phyloP scores from a whole-genome alignment of 78 protist genomes.

The Guillardia theta region DNA sequence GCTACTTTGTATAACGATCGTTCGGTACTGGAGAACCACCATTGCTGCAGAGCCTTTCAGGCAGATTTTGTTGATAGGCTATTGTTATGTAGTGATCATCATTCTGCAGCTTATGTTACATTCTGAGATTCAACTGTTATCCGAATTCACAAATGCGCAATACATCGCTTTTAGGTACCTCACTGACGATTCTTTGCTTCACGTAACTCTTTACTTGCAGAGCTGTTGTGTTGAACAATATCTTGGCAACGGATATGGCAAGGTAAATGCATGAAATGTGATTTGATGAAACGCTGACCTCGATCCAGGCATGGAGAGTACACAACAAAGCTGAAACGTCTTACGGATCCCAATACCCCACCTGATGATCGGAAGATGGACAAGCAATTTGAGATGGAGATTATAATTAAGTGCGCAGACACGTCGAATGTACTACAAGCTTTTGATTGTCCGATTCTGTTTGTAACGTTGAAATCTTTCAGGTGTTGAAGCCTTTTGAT shows the following conservation, averaged over 20 bases:
- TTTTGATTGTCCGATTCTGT: too few species aligned
- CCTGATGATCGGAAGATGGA: background rate
- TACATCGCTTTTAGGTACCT: background rate
- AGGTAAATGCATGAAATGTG: background rate
- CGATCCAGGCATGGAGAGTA: background rate
- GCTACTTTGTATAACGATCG: background rate
- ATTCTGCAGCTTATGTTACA: background rate
- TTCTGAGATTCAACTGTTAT: background rate
- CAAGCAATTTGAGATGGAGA: background rate
- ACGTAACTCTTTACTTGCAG: too few species aligned
- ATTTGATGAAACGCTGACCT: too few species aligned
- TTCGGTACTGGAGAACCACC: slow-evolving; percentile 22
- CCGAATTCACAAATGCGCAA: background rate
- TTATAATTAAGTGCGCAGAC: slow-evolving; percentile 17
- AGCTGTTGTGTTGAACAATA: background rate
- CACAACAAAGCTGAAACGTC: background rate
- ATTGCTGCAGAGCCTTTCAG: background rate
- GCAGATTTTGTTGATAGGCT: too few species aligned
- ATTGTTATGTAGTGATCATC: too few species aligned
- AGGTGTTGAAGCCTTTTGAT: background rate
- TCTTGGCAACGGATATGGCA: background rate
- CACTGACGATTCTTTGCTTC: too few species aligned
- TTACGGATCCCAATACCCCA: background rate
- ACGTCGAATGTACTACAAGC: background rate
- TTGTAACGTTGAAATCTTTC: too few species aligned